These are phyloP conservation scores for Phanerochaete carnosa DNA, from an alignment of 768 basidiomycete genomes.

Conservation along the genomic window DNA sequence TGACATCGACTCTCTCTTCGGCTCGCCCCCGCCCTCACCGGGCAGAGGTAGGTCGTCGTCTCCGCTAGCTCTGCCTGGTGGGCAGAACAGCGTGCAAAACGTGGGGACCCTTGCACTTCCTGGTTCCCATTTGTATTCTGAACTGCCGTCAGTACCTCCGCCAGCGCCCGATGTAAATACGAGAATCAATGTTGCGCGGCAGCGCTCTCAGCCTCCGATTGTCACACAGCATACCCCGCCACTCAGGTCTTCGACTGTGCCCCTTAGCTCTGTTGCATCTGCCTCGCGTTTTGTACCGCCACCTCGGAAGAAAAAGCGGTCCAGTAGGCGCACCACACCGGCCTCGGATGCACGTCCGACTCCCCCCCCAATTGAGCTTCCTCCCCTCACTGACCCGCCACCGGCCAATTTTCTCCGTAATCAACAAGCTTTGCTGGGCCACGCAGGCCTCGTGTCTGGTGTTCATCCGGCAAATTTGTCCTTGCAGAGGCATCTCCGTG, in stretches of 20 bases:
- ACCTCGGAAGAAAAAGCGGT: slow-evolving; percentile 32
- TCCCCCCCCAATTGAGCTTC: slow-evolving; percentile 57
- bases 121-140: slow-evolving; percentile 89
- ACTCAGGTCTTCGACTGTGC: slow-evolving; percentile 12
- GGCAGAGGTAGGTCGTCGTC: slow-evolving; percentile 74
- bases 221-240: slow-evolving; percentile 13
- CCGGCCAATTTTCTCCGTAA: slow-evolving; percentile 73
- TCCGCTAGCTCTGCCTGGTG: slow-evolving; percentile 58
- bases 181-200: slow-evolving; percentile 13
- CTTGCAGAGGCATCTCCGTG: slow-evolving; percentile 37
- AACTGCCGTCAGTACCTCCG: slow-evolving; percentile 67
- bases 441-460: slow-evolving; percentile 66
- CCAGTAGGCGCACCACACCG: slow-evolving; percentile 36
- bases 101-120: slow-evolving; percentile 98
- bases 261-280: slow-evolving; percentile 14
- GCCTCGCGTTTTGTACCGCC: slow-evolving; percentile 24
- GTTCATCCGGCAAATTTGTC: slow-evolving; percentile 56
- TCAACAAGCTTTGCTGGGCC: slow-evolving; percentile 68
- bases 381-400: slow-evolving; percentile 55
- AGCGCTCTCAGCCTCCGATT: slow-evolving; percentile 19
- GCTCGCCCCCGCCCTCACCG: slow-evolving; percentile 71
- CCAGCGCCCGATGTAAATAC: slow-evolving; percentile 18
- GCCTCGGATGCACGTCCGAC: slow-evolving; percentile 30
- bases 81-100: slow-evolving; percentile 62
- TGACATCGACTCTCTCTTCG: slow-evolving; percentile 76